phyloP scores from a whole-genome alignment of 805 yeast genomes.

The Saccharomycopsis olivae region DNA sequence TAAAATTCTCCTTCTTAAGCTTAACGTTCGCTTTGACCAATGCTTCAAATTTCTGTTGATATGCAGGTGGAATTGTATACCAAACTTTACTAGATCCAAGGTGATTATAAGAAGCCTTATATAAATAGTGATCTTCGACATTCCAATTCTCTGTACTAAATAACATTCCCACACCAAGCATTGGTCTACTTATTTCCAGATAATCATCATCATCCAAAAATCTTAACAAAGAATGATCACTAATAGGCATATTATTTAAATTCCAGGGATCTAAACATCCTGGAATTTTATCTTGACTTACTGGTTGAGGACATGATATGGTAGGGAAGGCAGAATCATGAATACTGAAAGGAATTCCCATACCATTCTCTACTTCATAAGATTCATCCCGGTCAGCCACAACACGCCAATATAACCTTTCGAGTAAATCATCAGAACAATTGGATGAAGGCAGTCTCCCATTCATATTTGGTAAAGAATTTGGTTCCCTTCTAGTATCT shows the following conservation, averaged over 20 bases:
- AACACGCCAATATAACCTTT: conserved; percentile 33
- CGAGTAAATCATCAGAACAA: conserved; percentile 25
- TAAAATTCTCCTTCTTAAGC: conserved; percentile 4
- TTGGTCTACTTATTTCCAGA: conserved; percentile 32
- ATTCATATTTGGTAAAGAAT: background rate
- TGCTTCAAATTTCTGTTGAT: conserved; percentile 40
- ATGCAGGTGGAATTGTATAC: conserved; percentile 53
- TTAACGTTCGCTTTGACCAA: conserved; percentile 21
- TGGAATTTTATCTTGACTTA: conserved; percentile 3
- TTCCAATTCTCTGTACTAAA: conserved; percentile 48
- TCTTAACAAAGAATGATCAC: conserved; percentile 38
- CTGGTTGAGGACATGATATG: conserved; percentile 11
- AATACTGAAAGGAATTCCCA: conserved; percentile 25
- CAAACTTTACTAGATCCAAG: conserved; percentile 46
- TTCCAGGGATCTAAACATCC: conserved; percentile 39
- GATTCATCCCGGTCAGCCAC: conserved; percentile 23
- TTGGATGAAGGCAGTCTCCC: conserved; percentile 7
- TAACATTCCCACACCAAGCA: conserved; percentile 41
- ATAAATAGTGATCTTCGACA: conserved; percentile 50
- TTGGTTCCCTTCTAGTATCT: background rate
- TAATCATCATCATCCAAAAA: conserved; percentile 34
- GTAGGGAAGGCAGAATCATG: conserved; percentile 32
- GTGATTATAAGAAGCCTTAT: conserved; percentile 41
- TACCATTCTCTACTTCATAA: conserved; percentile 29
- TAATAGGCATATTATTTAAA: conserved; percentile 40